Base-by-base conservation (phyloP, 2,329 filamentous ascomycete species). In the Alternaria ethzedia region DNA sequence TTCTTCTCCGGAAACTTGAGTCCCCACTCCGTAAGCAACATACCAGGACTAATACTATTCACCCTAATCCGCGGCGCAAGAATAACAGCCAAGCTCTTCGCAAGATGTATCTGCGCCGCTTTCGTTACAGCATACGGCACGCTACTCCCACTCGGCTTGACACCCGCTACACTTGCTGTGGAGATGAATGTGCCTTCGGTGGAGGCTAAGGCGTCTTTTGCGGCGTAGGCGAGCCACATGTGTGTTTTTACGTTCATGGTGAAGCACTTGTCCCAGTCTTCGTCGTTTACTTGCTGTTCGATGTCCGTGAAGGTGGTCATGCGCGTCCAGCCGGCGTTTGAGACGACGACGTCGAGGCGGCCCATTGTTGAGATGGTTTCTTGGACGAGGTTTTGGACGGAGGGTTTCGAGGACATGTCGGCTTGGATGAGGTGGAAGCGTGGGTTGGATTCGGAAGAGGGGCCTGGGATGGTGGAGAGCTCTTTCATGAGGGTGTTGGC, bases 81-180 rank as follows among this genome's bases (percentile, higher is more conserved):
- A 13, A 87, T 87, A 57, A 85, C 81, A 4, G 89, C 89, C 45
- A 91, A 79, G 62, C 87, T 87, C 72, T 89, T 89, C 81, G 89
- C 88, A 49, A 91, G 78, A 78, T 91, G 90, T 57, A 91, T 79
- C 61, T 87, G 86, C 11, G 92, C 92, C 1, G 92, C 91, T 75
- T 96, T 96, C 20, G 91, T 91, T 6, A 94, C 90, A 0, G 89
- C 85, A 74, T 96, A 96, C 6, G 92, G 88, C 86, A 89, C 83
- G 51, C 83, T 86, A 86, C 88, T 90, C 1, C 90, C 90, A 63
- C 84, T 87, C 0, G 87, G 85, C 70, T 85, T 88, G 2, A 91
- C 86, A 1, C 89, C 90, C 0, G 90, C 89, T 23, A 91, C 71
- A 47, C 86, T 88, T 0, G 89, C 88, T 0, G 89, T 90, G 1